Percentiles rank a stretch among this genome's conserved stretches.
phyloP scores from a whole-genome alignment of 805 yeast species.

The Teunomyces kruisii region DNA sequence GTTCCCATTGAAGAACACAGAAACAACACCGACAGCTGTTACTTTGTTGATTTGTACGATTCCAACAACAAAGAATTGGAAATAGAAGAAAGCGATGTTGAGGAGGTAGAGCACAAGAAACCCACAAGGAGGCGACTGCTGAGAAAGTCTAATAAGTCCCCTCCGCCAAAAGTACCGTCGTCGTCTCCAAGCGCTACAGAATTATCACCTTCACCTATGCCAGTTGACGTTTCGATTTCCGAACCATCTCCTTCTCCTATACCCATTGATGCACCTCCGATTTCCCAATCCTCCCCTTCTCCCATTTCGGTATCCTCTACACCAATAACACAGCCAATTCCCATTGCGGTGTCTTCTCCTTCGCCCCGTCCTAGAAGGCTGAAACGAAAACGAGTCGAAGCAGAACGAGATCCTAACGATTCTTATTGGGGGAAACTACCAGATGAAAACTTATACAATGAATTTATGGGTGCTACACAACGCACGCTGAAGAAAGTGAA shows the following conservation, averaged over 20 bases:
- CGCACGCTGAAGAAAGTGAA: not conserved
- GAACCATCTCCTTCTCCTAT: not conserved
- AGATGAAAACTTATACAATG: constrained; percentile 17
- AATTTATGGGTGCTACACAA: constrained; percentile 12
- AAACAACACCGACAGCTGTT: constrained; percentile 13
- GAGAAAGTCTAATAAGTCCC: not conserved
- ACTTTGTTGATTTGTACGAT: constrained; percentile 5
- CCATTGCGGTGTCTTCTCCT: not conserved
- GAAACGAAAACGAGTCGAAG: not conserved
- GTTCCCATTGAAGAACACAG: constrained; percentile 61
- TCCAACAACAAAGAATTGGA: not conserved
- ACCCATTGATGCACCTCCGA: too few relatives aligned
- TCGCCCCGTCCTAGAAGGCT: not conserved
- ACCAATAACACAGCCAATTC: too few relatives aligned
- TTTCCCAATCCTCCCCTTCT: too few relatives aligned
- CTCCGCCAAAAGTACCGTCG: not conserved
- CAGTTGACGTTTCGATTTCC: too few relatives aligned
- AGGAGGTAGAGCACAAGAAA: not conserved
- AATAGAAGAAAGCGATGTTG: not conserved
- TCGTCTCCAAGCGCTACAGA: not conserved
- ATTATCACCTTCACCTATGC: not conserved
- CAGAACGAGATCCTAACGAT: constrained; percentile 18
- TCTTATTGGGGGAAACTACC: constrained; percentile 25
- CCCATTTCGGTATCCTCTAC: too few relatives aligned
- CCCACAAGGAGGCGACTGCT: not conserved